A percentile compares a stretch with the other conserved stretches of the same genome.
phyloP scores from a whole-genome alignment of 2,329 filamentous ascomycete genomes.

The Fusarium falciforme region DNA sequence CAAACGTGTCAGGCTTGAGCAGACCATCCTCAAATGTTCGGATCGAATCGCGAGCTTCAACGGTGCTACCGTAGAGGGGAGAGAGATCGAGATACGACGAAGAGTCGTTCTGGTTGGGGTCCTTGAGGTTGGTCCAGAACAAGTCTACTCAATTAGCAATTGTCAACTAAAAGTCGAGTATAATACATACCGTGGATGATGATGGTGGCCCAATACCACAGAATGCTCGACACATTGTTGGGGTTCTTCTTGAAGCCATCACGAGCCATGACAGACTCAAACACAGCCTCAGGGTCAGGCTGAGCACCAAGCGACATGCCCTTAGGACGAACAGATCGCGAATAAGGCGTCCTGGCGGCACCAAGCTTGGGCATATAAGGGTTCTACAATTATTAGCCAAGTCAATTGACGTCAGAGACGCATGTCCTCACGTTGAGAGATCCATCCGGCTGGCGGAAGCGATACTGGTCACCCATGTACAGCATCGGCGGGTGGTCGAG shows the following conservation, averaged over 20 bases:
- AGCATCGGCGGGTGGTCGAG: slow-evolving; percentile 79
- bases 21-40: slow-evolving; percentile 77
- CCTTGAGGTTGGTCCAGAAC: slow-evolving; percentile 74
- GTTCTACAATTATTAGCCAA: slow-evolving; percentile 58
- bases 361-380: slow-evolving; percentile 73
- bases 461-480: slow-evolving; percentile 70
- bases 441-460: slow-evolving; percentile 77
- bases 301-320: slow-evolving; percentile 70
- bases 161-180: fast-evolving
- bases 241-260: slow-evolving; percentile 67
- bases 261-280: slow-evolving; percentile 70
- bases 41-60: slow-evolving; percentile 73
- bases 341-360: slow-evolving; percentile 75
- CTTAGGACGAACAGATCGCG: slow-evolving; percentile 71
- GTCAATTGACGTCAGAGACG: fast-evolving
- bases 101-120: slow-evolving; percentile 72
- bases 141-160: slow-evolving; percentile 59
- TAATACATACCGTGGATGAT: slow-evolving; percentile 72
- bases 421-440: slow-evolving; percentile 67
- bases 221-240: slow-evolving; percentile 77
- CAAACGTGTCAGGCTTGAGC: slow-evolving; percentile 79
- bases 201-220: slow-evolving; percentile 80
- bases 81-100: slow-evolving; percentile 79
- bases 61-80: slow-evolving; percentile 77
- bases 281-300: slow-evolving; percentile 74